Evolutionary conservation across 2,329 filamentous ascomycete genomes (phyloP), one percentile per base, ranked within the genome.

Genomic region (Paramyrothecium sp.): DNA sequence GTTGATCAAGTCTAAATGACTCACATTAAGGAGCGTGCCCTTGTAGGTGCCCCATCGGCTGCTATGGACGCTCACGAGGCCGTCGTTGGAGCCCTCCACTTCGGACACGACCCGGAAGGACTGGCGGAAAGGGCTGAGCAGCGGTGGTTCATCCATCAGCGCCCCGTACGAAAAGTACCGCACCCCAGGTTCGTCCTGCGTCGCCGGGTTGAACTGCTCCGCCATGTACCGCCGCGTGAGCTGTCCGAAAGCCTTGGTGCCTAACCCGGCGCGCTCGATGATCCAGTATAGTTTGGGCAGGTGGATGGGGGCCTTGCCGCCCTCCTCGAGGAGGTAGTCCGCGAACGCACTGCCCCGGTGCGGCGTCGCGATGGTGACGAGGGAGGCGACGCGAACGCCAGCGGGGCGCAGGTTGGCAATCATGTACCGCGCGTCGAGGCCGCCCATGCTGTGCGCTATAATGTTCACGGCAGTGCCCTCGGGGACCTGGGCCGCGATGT

Each of bases 381-480:
- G 75, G 2, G 79, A 80, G 26, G 75, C 75, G 53, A 85, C 80
- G 19, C 73, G 67, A 20, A 84, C 73, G 46, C 74, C 70, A 22
- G 71, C 68, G 1, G 81, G 81, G 47, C 73, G 73, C 13, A 87
- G 74, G 53, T 77, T 76, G 21, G 84, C 83, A 54, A 88, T 83
- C 84, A 89, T 86, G 69, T 87, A 86, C 50, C 86, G 78, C 11
- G 85, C 82, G 67, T 89, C 86, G 3, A 89, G 76, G 2, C 86
- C 86, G 51, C 86, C 85, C 85, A 88, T 88, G 63, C 80, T 84
- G 73, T 92, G 89, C 46, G 85, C 85, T 20, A 92, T 80, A 58
- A 97, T 90, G 68, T 91, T 91, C 62, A 97, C 91, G 53, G 87
- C 61, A 21, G 61, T 54, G 16, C 58, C 61, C 13, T 53, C 46